These are phyloP conservation scores for Coemansia sp. DNA, from an alignment of 192 early-diverging fungal species.

Conservation along the genomic window DNA sequence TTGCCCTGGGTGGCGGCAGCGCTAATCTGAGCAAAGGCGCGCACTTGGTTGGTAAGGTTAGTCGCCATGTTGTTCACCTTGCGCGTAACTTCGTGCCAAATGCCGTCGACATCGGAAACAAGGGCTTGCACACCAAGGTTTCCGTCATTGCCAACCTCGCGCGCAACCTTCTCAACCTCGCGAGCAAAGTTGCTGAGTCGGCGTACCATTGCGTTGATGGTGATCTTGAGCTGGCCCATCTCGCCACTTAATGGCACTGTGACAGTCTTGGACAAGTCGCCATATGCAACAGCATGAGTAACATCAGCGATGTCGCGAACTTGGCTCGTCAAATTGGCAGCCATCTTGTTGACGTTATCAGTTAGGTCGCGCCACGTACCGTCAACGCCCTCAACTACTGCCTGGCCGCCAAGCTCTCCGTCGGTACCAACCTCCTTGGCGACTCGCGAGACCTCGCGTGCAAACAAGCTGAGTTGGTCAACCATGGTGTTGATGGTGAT, in stretches of 20 bases:
- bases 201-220: conserved; percentile 64
- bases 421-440: conserved; percentile 66
- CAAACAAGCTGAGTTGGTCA: conserved; percentile 55
- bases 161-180: conserved; percentile 63
- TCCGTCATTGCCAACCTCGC: conserved; percentile 69
- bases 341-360: conserved; percentile 71
- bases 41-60: conserved; percentile 75
- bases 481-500: conserved; percentile 66
- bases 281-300: conserved; percentile 63
- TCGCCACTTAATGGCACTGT: conserved; percentile 58
- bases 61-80: conserved; percentile 75
- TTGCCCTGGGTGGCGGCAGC: conserved; percentile 70
- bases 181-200: conserved; percentile 60
- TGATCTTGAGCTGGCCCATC: conserved; percentile 58
- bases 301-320: conserved; percentile 67
- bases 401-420: conserved; percentile 65
- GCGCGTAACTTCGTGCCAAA: conserved; percentile 73
- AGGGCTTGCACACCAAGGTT: conserved; percentile 75
- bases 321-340: conserved; percentile 65
- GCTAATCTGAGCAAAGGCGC: conserved; percentile 77
- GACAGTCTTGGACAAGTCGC: conserved; percentile 58
- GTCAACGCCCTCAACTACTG: conserved; percentile 58
- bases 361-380: conserved; percentile 69
- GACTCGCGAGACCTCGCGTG: conserved; percentile 58
- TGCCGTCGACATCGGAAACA: conserved; percentile 68